These are phyloP conservation scores for Cystofilobasidium macerans DNA, from an alignment of 768 basidiomycete genomes.

Conservation along the genomic window DNA sequence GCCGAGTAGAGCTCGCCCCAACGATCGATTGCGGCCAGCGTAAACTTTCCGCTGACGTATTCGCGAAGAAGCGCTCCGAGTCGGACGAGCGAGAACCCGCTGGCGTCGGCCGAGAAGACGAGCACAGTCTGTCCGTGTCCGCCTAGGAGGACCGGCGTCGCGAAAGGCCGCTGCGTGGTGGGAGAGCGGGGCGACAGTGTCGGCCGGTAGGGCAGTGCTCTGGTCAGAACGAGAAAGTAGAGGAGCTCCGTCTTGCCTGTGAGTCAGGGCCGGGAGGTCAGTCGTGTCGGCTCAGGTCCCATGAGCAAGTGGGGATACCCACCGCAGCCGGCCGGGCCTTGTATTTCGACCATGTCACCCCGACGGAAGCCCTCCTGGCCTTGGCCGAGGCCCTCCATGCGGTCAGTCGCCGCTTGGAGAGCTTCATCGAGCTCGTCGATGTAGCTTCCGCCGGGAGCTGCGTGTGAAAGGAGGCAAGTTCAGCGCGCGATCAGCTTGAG, in stretches of 20 bases:
- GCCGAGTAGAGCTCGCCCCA: not conserved
- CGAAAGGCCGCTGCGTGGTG: not conserved
- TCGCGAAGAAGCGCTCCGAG: not conserved
- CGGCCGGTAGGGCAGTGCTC: not conserved
- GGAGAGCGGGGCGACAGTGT: slow-evolving; percentile 6
- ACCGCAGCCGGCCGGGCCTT: slow-evolving; percentile 12
- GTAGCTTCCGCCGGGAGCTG: slow-evolving; percentile 1
- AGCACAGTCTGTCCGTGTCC: slow-evolving; percentile 1
- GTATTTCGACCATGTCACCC: slow-evolving; percentile 15
- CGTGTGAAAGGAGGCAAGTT: no score
- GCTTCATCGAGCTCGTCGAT: slow-evolving; percentile 3
- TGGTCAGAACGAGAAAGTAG: not conserved
- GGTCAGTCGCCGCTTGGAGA: not conserved
- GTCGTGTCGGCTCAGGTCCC: no score
- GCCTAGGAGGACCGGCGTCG: slow-evolving; percentile 2
- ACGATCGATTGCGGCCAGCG: not conserved
- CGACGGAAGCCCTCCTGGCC: not conserved
- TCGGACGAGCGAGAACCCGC: slow-evolving; percentile 13
- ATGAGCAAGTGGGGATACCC: not conserved
- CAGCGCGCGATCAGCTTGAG: not conserved
- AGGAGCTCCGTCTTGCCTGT: slow-evolving; percentile 7
- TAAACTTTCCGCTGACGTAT: not conserved
- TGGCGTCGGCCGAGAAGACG: slow-evolving; percentile 8
- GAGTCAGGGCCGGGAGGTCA: no score
- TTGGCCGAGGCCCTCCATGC: slow-evolving; percentile 2